These are phyloP conservation scores for Penicillium cataractarum DNA, from an alignment of 495 filamentous ascomycete species.

Conservation along the genomic window DNA sequence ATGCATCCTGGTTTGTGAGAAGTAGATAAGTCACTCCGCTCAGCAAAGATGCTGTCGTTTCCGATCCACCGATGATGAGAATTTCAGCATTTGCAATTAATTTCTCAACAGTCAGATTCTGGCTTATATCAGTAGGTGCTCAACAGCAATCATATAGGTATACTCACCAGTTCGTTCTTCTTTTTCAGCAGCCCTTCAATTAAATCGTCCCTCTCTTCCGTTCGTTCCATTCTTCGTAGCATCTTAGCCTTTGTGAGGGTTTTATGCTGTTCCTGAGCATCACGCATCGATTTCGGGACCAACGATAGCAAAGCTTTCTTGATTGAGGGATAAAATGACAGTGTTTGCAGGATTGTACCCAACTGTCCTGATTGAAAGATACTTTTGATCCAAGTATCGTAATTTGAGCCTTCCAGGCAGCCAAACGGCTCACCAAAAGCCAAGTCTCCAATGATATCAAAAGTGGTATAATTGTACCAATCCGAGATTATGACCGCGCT, in stretches of 20 bases:
- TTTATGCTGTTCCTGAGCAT: slow-evolving; percentile 39
- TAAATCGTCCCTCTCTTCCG: slow-evolving; percentile 46
- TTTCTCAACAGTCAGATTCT: slow-evolving; percentile 45
- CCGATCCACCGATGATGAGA: slow-evolving; percentile 58
- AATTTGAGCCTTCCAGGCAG: slow-evolving; percentile 8
- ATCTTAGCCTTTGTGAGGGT: slow-evolving; percentile 43
- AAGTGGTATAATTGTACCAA: slow-evolving; percentile 15
- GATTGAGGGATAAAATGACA: slow-evolving; percentile 36
- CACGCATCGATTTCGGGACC: slow-evolving; percentile 22
- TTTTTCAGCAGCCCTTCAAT: slow-evolving; percentile 54
- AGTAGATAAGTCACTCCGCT: slow-evolving; percentile 57
- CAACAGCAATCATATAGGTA: background rate
- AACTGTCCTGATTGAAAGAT: slow-evolving; percentile 45
- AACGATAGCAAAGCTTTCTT: slow-evolving; percentile 26
- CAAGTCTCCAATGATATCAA: slow-evolving; percentile 16
- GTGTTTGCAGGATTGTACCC: slow-evolving; percentile 35
- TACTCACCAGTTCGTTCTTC: slow-evolving; percentile 47
- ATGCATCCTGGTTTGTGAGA: slow-evolving; percentile 42
- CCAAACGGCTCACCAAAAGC: slow-evolving; percentile 14
- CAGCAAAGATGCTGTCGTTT: slow-evolving; percentile 64
- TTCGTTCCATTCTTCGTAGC: slow-evolving; percentile 42
- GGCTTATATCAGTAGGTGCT: background rate
- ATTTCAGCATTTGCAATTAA: slow-evolving; percentile 43
- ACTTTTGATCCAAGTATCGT: slow-evolving; percentile 20
- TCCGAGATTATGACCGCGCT: background rate